phyloP scores from a whole-genome alignment of 2,329 filamentous ascomycete species.

The Stachybotrys elegans region DNA sequence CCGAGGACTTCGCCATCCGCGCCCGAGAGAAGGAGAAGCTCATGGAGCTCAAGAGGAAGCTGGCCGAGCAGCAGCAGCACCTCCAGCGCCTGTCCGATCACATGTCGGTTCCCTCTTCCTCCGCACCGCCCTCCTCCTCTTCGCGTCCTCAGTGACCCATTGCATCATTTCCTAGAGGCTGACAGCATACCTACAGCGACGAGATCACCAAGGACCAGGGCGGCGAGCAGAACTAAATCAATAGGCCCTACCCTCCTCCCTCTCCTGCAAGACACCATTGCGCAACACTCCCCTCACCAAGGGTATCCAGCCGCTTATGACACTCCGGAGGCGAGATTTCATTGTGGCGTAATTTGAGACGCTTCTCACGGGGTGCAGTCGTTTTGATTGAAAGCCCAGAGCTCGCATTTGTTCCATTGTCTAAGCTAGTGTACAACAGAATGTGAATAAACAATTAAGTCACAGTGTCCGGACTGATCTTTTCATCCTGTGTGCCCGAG shows the following conservation, averaged over 20 bases:
- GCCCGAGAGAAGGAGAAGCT: conserved; percentile 92
- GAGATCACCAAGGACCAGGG: conserved; percentile 69
- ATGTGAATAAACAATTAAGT: too few relatives aligned
- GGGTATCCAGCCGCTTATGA: too few relatives aligned
- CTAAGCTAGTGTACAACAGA: conserved; percentile 35
- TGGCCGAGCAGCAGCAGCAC: conserved; percentile 74
- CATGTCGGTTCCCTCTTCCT: too few relatives aligned
- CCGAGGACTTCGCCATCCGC: conserved; percentile 79
- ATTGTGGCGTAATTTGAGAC: too few relatives aligned
- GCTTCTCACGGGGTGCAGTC: too few relatives aligned
- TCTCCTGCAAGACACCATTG: too few relatives aligned
- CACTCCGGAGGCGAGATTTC: too few relatives aligned
- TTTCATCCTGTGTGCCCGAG: conserved; percentile 13
- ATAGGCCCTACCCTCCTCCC: not conserved
- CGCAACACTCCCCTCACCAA: too few relatives aligned
- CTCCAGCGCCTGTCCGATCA: conserved; percentile 80
- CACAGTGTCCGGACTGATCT: too few relatives aligned
- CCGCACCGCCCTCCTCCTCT: not conserved
- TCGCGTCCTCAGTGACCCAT: not conserved
- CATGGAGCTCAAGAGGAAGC: conserved; percentile 64
- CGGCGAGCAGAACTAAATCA: conserved; percentile 58
- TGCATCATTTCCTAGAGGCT: not conserved
- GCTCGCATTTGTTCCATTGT: conserved; percentile 18
- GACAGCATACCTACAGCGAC: conserved; percentile 47
- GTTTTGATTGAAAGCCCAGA: too few relatives aligned